These are phyloP conservation scores for Xylaria sp. DNA, from an alignment of 2,329 filamentous ascomycete genomes.

Conservation along the genomic window DNA sequence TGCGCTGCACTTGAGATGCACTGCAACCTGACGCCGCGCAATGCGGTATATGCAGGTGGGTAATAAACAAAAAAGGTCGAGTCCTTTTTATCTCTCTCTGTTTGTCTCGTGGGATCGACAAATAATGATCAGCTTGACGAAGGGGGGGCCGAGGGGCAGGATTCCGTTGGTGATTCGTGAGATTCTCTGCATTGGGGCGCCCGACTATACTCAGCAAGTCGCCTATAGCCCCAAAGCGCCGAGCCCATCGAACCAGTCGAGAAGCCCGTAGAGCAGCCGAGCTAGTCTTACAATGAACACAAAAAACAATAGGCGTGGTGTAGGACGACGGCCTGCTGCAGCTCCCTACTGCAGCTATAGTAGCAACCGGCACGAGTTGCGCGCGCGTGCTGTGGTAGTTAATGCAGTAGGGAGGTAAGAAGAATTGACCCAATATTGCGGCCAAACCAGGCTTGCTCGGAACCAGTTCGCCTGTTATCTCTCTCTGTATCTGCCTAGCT, in stretches of 20 bases:
- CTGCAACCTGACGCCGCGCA: conserved; percentile 37
- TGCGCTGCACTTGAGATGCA: conserved; percentile 24
- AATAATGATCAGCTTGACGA: conserved; percentile 29
- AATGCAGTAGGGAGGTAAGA: neutral
- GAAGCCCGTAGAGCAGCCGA: conserved; percentile 33
- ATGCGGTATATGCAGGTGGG: conserved; percentile 34
- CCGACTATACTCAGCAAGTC: conserved; percentile 3
- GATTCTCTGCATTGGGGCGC: conserved; percentile 13
- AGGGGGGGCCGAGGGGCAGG: conserved; percentile 11
- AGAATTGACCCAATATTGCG: conserved; percentile 23
- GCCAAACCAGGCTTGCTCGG: conserved; percentile 18
- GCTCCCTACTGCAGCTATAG: conserved; percentile 15
- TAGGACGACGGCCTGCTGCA: conserved; percentile 6
- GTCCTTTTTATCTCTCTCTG: neutral
- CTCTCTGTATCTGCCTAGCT: neutral
- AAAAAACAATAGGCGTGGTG: conserved; percentile 1
- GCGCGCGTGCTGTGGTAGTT: conserved; percentile 2
- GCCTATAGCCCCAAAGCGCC: neutral
- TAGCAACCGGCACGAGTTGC: conserved; percentile 32
- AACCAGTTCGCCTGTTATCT: conserved; percentile 18
- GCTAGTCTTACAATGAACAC: conserved; percentile 17
- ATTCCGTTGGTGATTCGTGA: conserved; percentile 27
- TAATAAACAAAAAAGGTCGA: conserved; percentile 32
- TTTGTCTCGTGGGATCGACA: conserved; percentile 22
- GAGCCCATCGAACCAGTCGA: conserved; percentile 21